Evolutionary conservation across 176 grass and related monocot genomes (phyloP).

Genomic region (Eleusine indica): DNA sequence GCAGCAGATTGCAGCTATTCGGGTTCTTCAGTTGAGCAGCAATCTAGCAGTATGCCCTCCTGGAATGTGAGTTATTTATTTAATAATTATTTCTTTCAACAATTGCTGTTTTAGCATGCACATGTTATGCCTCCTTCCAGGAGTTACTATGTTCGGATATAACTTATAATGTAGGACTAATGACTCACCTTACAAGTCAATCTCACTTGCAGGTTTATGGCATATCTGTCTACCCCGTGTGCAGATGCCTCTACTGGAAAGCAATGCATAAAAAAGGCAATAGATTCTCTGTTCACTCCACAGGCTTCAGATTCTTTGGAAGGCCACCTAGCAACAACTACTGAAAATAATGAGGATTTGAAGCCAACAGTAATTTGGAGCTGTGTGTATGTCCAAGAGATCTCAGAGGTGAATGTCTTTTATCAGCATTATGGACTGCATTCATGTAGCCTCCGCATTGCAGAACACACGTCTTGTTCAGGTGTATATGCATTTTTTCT

Average conservation of each 20-base stretch:
- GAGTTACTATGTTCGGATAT: conserved; percentile 27
- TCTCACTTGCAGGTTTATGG: conserved; percentile 68
- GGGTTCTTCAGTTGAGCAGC: conserved; percentile 83
- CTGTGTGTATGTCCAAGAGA: conserved; percentile 74
- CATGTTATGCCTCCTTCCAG: conserved; percentile 16
- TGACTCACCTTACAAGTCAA: conserved; percentile 31
- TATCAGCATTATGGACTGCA: conserved; percentile 16
- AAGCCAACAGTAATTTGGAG: conserved; percentile 80
- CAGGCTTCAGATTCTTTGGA: conserved; percentile 42
- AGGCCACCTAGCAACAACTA: conserved; percentile 39
- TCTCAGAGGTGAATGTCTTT: conserved; percentile 62
- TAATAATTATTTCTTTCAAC: conserved; percentile 24
- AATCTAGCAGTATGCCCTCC: conserved; percentile 88
- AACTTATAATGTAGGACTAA: conserved; percentile 11
- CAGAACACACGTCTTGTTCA: conserved; percentile 14
- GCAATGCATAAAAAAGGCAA: conserved; percentile 67
- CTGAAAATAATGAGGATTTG: conserved; percentile 33
- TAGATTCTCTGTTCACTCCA: conserved; percentile 67
- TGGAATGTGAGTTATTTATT: conserved; percentile 67
- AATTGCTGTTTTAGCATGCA: conserved; percentile 21
- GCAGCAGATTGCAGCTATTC: conserved; percentile 66
- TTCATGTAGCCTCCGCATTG: conserved; percentile 12
- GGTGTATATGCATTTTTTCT: conserved; percentile 25
- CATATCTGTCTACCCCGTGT: conserved; percentile 82
- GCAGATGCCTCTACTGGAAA: conserved; percentile 61